Base-by-base conservation (phyloP, 2,329 filamentous ascomycete genomes). In the Diaporthe humulicola region DNA sequence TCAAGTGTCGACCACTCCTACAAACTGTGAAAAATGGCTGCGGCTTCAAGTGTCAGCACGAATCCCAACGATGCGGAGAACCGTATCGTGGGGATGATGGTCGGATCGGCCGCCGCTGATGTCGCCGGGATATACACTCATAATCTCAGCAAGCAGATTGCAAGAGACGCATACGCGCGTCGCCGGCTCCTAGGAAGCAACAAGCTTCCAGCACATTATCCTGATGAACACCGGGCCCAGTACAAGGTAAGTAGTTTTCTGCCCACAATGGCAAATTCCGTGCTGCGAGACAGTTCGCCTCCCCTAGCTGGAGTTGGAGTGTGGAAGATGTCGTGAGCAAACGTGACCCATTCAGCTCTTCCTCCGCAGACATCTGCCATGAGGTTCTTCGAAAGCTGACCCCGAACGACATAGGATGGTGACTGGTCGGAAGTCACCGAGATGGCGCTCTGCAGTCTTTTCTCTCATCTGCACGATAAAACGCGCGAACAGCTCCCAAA, bases 371-470 rank as follows among this genome's bases (percentile, higher is more conserved):
- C 17, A 36, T n/a, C 30, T n/a, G 4, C 19, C 17, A 15, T 25
- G 14, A 6, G n/a, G 15, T 2, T 33, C 30, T 10, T 38, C 14
- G 1, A 25, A 5, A 50, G 30, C 61, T 67, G 22, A 67, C 38
- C 5, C 42, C 7, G 7, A 19, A 30, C 19, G 12, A 15, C 12
- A 19, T 50, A 67, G 61, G 69, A 71, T 17, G 69, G 52, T 12
- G 14, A 50, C 22, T 71, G 54, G 54, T 58, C 69, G 17, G 69
- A 71, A 14, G 56, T 33, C 19, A 71, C 69, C n/a, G 69, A 60
- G 22, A 60, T 71, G 69, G 69, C 69, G 28, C 54, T 71, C 30
- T 71, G 69, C 54, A 50, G n/a, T 48, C 69, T 71, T 30, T n/a
- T 71, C 38, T 17, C 9, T 22, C 2, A 15, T 15, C 3, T 50